These are phyloP conservation scores for Kokia cookei DNA, from an alignment of 441 rosid species.

Conservation along the genomic window DNA sequence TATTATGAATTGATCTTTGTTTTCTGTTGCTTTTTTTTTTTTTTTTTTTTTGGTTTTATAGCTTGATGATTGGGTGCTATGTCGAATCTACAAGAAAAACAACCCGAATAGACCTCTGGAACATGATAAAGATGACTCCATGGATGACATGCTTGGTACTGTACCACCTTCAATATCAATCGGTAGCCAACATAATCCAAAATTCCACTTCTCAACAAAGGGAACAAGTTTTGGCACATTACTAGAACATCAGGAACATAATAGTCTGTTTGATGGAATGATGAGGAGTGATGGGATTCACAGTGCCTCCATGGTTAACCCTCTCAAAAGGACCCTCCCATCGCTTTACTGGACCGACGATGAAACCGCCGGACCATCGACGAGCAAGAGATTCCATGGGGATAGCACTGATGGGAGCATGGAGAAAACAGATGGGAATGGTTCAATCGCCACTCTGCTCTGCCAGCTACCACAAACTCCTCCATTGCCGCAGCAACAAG, in stretches of 20 bases:
- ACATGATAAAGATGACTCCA: constrained; percentile 27
- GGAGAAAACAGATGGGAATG: constrained; percentile 18
- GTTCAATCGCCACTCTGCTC: constrained; percentile 36
- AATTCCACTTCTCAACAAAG: constrained; percentile 16
- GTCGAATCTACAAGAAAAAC: constrained; percentile 39
- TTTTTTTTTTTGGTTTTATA: neutral
- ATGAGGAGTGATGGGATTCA: constrained; percentile 8
- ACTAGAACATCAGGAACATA: constrained; percentile 19
- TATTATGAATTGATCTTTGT: neutral
- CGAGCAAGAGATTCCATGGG: constrained; percentile 30
- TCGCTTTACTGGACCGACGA: constrained; percentile 26
- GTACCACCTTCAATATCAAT: constrained; percentile 19
- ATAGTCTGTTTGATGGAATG: constrained; percentile 22
- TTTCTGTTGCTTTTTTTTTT: neutral
- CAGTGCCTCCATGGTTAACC: constrained; percentile 5
- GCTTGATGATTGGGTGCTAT: constrained; percentile 47
- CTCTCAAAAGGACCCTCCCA: constrained; percentile 27
- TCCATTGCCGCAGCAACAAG: constrained; percentile 18
- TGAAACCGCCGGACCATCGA: constrained; percentile 10
- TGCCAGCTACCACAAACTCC: constrained; percentile 39
- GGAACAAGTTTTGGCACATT: constrained; percentile 15
- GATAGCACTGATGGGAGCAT: constrained; percentile 25
- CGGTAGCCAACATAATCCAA: constrained; percentile 13
- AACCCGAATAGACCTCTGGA: constrained; percentile 20
- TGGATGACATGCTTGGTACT: constrained; percentile 22